Percentiles rank a stretch among this genome's conserved stretches.
Evolutionary conservation across 1,284 basidiomycete genomes (phyloP).

Genomic region (Naganishia liquefaciens): DNA sequence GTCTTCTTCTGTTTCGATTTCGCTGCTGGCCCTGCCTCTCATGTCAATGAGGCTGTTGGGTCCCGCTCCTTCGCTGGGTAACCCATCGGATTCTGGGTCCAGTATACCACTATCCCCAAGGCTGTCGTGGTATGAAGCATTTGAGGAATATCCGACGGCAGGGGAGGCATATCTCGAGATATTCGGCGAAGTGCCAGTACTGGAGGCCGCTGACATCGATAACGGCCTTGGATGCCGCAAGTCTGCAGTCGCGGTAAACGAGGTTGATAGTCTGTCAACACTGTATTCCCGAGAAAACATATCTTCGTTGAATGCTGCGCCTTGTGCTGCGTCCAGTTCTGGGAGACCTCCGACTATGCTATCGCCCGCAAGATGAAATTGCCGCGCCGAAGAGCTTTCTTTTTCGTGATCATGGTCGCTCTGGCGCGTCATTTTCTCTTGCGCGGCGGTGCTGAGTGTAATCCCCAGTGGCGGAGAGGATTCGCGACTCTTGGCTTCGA

Average conservation of each 20-base stretch:
- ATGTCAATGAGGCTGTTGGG: not conserved
- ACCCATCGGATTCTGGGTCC: slow-evolving; percentile 9
- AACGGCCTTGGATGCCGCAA: slow-evolving; percentile 2
- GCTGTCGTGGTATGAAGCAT: slow-evolving; percentile 18
- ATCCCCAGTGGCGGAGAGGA: slow-evolving; percentile 2
- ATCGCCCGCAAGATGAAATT: not conserved
- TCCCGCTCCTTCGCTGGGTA: not conserved
- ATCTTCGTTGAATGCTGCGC: too few species aligned
- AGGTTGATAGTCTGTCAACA: not conserved
- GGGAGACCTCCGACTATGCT: not conserved
- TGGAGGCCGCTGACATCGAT: not conserved
- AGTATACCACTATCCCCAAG: slow-evolving; percentile 8
- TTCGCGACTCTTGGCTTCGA: slow-evolving; percentile 16
- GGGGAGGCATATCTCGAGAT: slow-evolving; percentile 20
- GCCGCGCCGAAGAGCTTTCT: not conserved
- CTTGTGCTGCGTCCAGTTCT: too few species aligned
- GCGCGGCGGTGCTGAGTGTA: not conserved
- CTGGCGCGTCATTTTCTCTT: not conserved
- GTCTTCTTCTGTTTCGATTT: slow-evolving; percentile 20
- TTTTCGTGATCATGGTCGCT: not conserved
- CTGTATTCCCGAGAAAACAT: not conserved
- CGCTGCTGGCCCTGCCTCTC: slow-evolving; percentile 10
- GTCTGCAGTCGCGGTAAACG: not conserved
- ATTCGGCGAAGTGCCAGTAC: slow-evolving; percentile 1
- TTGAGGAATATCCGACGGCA: slow-evolving; percentile 3